phyloP scores from a whole-genome alignment of 257 asterid species.

The Nicotiana obtusifolia region DNA sequence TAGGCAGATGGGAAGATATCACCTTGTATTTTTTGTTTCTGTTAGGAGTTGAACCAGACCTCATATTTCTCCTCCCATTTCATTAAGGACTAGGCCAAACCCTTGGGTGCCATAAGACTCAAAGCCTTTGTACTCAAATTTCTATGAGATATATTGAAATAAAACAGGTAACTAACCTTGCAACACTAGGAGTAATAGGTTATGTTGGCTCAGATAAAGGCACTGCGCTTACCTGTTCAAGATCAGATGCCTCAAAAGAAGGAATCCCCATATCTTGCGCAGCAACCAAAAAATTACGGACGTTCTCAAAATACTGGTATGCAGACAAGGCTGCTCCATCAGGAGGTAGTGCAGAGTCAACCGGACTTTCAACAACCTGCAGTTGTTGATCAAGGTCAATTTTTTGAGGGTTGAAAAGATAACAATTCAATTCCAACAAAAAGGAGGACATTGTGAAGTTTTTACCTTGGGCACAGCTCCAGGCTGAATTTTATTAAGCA shows the following conservation, averaged over 20 bases:
- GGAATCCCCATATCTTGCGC: slow-evolving; percentile 87
- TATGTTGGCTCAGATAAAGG: background rate
- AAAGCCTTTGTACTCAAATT: background rate
- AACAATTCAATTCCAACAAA: background rate
- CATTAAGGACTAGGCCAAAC: no score
- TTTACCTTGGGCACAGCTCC: slow-evolving; percentile 85
- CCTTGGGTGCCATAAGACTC: background rate
- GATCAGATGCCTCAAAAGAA: slow-evolving; percentile 91
- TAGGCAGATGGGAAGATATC: no score
- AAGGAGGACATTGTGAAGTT: background rate
- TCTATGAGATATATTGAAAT: background rate
- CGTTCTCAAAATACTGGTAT: slow-evolving; percentile 21
- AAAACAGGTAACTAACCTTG: background rate
- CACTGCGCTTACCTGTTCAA: slow-evolving; percentile 60
- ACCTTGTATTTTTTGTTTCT: no score
- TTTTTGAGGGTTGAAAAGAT: background rate
- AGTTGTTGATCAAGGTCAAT: slow-evolving; percentile 15
- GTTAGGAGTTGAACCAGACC: no score
- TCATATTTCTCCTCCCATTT: no score
- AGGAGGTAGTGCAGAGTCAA: slow-evolving; percentile 17
- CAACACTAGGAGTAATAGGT: background rate
- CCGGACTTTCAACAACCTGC: slow-evolving; percentile 75
- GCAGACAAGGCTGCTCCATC: slow-evolving; percentile 28
- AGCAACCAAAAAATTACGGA: slow-evolving; percentile 34
- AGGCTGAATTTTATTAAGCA: slow-evolving; percentile 72